Percentiles rank a stretch among this genome's conserved stretches.
phyloP scores from a whole-genome alignment of 2,329 filamentous ascomycete genomes.

The Cordyceps cicadae region DNA sequence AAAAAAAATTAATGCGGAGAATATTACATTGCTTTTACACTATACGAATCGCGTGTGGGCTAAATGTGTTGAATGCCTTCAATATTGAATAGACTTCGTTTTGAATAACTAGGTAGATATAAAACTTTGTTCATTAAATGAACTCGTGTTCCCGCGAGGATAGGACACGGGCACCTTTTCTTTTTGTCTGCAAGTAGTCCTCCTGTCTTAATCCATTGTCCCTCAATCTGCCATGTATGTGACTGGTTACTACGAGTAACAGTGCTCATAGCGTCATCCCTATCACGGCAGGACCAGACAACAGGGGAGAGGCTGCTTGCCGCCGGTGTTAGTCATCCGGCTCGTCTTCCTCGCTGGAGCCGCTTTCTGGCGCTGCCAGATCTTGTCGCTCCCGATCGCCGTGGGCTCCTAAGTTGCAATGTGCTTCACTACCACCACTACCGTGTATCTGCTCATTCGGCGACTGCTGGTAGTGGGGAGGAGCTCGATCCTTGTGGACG shows the following conservation, averaged over 20 bases:
- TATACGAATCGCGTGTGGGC: background rate
- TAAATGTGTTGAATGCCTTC: background rate
- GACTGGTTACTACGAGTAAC: background rate
- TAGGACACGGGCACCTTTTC: conserved; percentile 22
- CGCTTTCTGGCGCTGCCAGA: conserved; percentile 34
- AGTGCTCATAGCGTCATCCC: background rate
- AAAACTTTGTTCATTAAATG: conserved; percentile 5
- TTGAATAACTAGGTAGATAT: background rate
- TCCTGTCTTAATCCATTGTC: conserved; percentile 53
- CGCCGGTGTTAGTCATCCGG: conserved; percentile 53
- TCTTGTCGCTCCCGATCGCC: conserved; percentile 15
- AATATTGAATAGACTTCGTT: background rate
- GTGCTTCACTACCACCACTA: conserved; percentile 1
- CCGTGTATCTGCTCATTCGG: conserved; percentile 7
- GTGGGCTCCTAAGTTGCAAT: background rate
- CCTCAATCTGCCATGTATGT: conserved; percentile 41
- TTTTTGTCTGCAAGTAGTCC: conserved; percentile 42
- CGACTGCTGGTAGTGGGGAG: conserved; percentile 22
- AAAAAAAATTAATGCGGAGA: background rate
- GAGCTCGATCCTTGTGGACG: conserved; percentile 26
- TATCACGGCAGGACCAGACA: conserved; percentile 48
- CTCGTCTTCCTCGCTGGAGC: conserved; percentile 55
- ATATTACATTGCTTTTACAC: background rate
- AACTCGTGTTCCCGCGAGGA: conserved; percentile 28
- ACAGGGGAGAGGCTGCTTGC: conserved; percentile 60